Evolutionary conservation across 2,329 filamentous ascomycete species (phyloP), one percentile per base, ranked within the genome.

Genomic region (Tothia fuscella): DNA sequence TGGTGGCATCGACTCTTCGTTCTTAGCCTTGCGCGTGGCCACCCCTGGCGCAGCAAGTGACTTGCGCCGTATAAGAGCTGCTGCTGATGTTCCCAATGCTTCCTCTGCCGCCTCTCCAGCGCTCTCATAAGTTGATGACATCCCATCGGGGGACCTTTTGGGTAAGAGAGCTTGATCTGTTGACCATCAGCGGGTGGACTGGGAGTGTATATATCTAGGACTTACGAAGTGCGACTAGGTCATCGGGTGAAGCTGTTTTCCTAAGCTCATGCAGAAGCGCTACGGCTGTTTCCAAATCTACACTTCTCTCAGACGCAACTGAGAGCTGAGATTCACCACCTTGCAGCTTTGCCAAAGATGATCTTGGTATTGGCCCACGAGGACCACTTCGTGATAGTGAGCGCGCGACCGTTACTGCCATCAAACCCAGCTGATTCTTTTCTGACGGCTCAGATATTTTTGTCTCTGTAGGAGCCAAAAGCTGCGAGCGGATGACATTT

Each of bases 171-270:
- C 45, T 24, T 41, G 43, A 35, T 49, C 45, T 47, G 16, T 14
- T 2, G 35, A 9, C 24, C 19, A 32, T 43, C 32, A 33, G 34
- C 24, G 14, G 21, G 25, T 21, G 25, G 12, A 17, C 26, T 38
- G 14, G 3, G 12, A 38, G 13, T 19, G 38, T 19, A 17, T 13
- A 25, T 6, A n/a, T 10, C 10, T 24, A 32, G n/a, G 22, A 53
- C 56, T 49, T 54, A 60, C 57, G 56, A 25, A 63, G 49, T 29
- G 66, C 63, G 19, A 64, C 65, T 24, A 70, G 53, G 43, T 70
- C 64, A 41, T 68, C 65, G 2, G 65, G 65, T 5, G 64, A 61
- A 1, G 64, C 66, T 32, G 56, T 66, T 51, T 64, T 68, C 51
- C 63, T 65, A 44, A 70, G 55, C 49, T 69, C 60, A 43, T 68